These are phyloP conservation scores for Saccharomycopsis hybrid DNA, from an alignment of 1,139 yeast genomes.

Conservation along the genomic window DNA sequence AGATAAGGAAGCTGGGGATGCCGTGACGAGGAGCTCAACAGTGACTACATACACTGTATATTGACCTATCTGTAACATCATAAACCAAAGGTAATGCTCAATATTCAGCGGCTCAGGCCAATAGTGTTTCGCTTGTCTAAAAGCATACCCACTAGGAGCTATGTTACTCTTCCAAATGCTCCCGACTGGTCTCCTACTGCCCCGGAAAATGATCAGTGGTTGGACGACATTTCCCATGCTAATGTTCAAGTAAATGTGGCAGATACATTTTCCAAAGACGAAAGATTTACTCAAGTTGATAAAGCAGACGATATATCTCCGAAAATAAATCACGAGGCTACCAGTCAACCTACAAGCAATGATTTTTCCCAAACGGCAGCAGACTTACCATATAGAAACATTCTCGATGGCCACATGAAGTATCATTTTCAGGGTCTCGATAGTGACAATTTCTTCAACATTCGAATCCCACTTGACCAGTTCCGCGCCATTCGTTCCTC, in stretches of 20 bases:
- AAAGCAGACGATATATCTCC: neutral
- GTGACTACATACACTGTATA: no score
- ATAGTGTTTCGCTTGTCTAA: neutral
- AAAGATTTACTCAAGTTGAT: constrained; percentile 6
- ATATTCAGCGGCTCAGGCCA: neutral
- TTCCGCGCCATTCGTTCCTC: constrained; percentile 34
- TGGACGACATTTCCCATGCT: constrained; percentile 21
- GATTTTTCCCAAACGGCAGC: no score
- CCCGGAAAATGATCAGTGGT: constrained; percentile 42
- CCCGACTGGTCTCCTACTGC: constrained; percentile 34
- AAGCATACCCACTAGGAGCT: neutral
- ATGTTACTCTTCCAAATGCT: constrained; percentile 1
- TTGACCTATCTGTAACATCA: no score
- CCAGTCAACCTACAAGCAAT: neutral
- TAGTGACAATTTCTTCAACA: constrained; percentile 15
- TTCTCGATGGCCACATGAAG: neutral
- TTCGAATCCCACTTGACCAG: constrained; percentile 33
- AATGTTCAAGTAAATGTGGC: neutral
- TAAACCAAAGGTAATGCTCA: neutral
- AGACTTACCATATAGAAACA: neutral
- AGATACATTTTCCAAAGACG: constrained; percentile 1
- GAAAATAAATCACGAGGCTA: neutral
- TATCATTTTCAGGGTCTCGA: neutral
- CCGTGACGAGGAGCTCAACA: no score
- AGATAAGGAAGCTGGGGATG: no score